A percentile compares a stretch with the other conserved stretches of the same genome.
These are phyloP conservation scores for Auricularia auricula-judae DNA, from an alignment of 768 basidiomycete species.

Conservation along the genomic window DNA sequence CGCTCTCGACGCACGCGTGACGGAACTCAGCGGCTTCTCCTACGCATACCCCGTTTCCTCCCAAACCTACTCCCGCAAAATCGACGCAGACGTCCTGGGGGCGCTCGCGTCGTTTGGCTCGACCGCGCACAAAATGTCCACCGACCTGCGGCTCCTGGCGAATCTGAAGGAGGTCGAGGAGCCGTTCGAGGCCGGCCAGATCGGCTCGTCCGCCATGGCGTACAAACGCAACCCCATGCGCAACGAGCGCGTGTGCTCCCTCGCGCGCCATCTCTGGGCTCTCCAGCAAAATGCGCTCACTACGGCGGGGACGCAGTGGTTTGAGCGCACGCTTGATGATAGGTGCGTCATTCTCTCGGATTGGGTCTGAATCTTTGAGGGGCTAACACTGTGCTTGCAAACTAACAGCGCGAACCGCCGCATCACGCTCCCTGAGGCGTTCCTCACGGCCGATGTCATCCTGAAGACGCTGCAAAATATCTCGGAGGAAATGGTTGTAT, in stretches of 20 bases:
- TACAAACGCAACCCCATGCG: constrained; percentile 99
- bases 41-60: constrained; percentile 97
- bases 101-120: constrained; percentile 86
- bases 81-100: constrained; percentile 85
- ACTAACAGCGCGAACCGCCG: constrained; percentile 78
- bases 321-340: constrained; percentile 96
- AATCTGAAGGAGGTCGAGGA: constrained; percentile 98
- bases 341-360: constrained; percentile 46
- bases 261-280: constrained; percentile 91
- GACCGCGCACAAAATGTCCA: constrained; percentile 96
- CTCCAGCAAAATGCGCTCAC: constrained; percentile 93
- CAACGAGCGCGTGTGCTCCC: constrained; percentile 91
- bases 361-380: too few species aligned
- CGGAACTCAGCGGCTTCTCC: constrained; percentile 81
- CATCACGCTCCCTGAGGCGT: constrained; percentile 93
- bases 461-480: constrained; percentile 93
- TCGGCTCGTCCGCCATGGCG: constrained; percentile 95
- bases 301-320: constrained; percentile 94
- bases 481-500: constrained; percentile 97
- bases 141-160: constrained; percentile 87
- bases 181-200: constrained; percentile 97
- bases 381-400: constrained; percentile 4
- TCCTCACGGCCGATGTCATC: constrained; percentile 93
- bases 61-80: constrained; percentile 97
- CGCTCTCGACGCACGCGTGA: constrained; percentile 78